Conservation (phyloP, 2,329 filamentous ascomycete genomes). For the Exserohilum turcica region DNA sequence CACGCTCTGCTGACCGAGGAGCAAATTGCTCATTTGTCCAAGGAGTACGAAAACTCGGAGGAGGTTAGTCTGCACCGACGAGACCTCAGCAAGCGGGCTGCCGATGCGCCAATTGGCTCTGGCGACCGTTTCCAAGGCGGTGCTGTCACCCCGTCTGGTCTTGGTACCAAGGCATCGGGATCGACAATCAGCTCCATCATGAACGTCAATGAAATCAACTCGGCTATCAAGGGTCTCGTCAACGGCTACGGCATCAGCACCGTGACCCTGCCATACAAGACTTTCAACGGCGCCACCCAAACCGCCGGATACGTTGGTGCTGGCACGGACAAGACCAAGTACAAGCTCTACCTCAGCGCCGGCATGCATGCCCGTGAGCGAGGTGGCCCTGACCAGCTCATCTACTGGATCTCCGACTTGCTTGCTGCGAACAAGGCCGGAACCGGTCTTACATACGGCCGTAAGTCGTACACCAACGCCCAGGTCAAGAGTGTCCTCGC, state of each 20-base stretch:
- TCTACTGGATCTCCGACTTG: constrained; percentile 64
- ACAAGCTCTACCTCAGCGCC: constrained; percentile 58
- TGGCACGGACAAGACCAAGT: constrained; percentile 50
- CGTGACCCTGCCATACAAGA: constrained; percentile 53
- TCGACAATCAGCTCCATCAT: constrained; percentile 52
- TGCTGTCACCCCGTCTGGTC: constrained; percentile 49
- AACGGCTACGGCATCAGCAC: constrained; percentile 50
- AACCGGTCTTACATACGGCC: constrained; percentile 59
- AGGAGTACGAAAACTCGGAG: constrained; percentile 27
- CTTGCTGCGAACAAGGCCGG: constrained; percentile 58
- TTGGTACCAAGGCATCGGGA: constrained; percentile 48
- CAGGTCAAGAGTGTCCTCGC: constrained; percentile 59
- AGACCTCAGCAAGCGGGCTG: constrained; percentile 35
- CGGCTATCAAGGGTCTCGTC: constrained; percentile 53
- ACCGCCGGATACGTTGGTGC: constrained; percentile 54
- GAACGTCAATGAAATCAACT: constrained; percentile 54
- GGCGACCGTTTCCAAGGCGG: constrained; percentile 53
- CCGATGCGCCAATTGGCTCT: constrained; percentile 41
- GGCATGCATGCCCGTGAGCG: constrained; percentile 64
- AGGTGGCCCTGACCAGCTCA: constrained; percentile 60
- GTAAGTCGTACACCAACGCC: constrained; percentile 57
- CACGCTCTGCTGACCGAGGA: constrained; percentile 42
- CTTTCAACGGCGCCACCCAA: constrained; percentile 51
- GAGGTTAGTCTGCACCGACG: constrained; percentile 32
- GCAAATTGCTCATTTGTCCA: constrained; percentile 40